A percentile compares a stretch with the other conserved stretches of the same genome.
phyloP scores from a whole-genome alignment of 805 yeast species.

The Monosporozyma aquatica region DNA sequence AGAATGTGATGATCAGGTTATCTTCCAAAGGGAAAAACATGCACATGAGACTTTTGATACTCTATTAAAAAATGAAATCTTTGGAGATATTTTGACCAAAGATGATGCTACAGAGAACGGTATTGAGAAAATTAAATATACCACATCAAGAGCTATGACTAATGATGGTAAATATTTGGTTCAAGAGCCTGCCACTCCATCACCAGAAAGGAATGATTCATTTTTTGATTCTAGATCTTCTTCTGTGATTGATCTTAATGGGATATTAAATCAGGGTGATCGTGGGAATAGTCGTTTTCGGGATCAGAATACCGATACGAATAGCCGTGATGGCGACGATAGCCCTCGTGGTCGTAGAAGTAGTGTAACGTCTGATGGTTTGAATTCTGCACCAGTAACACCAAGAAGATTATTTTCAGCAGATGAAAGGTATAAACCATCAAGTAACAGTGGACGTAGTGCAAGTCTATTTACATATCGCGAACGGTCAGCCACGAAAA shows the following conservation, averaged over 20 bases:
- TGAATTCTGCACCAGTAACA: slow-evolving; percentile 27
- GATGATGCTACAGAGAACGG: slow-evolving; percentile 27
- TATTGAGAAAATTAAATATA: slow-evolving; percentile 25
- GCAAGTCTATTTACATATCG: slow-evolving; percentile 67
- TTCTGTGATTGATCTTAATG: background rate
- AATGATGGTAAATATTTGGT: slow-evolving; percentile 12
- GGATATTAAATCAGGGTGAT: background rate
- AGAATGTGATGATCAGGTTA: slow-evolving; percentile 45
- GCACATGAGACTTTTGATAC: slow-evolving; percentile 83
- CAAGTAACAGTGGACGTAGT: slow-evolving; percentile 27
- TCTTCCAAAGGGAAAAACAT: slow-evolving; percentile 61
- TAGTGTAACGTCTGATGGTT: background rate
- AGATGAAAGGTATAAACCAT: slow-evolving; percentile 18
- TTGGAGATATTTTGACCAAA: slow-evolving; percentile 74
- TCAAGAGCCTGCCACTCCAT: slow-evolving; percentile 6
- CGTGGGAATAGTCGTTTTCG: no score
- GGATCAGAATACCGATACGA: background rate
- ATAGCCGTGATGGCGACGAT: background rate
- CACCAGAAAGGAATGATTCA: slow-evolving; percentile 6
- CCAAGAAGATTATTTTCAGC: slow-evolving; percentile 26
- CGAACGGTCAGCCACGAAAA: slow-evolving; percentile 49
- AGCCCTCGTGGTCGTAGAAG: background rate
- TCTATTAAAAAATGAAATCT: slow-evolving; percentile 78
- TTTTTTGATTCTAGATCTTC: background rate
- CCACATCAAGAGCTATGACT: slow-evolving; percentile 15